Base-by-base conservation (phyloP, 1,284 basidiomycete species). In the Moesziomyces parantarcticus region DNA sequence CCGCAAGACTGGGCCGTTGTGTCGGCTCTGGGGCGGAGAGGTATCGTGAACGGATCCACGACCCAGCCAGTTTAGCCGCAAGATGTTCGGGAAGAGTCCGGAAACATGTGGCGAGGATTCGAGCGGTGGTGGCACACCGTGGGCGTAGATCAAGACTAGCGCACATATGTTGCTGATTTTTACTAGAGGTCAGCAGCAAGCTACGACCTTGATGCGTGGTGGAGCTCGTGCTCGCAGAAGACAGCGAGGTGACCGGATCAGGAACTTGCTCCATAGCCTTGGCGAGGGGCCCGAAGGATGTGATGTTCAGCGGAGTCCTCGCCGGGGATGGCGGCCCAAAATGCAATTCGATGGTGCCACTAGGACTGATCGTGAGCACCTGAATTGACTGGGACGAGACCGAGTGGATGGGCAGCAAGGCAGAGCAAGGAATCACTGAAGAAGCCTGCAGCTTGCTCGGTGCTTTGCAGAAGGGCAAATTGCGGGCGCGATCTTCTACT, bases 401-500 rank as follows among this genome's bases (percentile, higher is more conserved):
- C 29, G 50, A 23, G 13, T 41, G 39, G 2, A 66, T 21, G 5
- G 45, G 56, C 32, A 36, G 13, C 16, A 66, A 22, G 11, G 25
- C 22, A 16, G 55, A 46, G 34, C 53, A 36, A 18, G 50, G 47
- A 18, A 58, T 45, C 5, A 34, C 13, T 5, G 58, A 43, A 41
- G 45, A 29, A 4, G 58, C 58, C 18, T 51, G 51, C 4, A 44
- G 18, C 44, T 62, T 66, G 52, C 18, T 52, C 8, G 68, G 58
- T 20, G 43, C 25, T 53, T 48, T 65, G 54, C 58, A 65, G 49
- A 62, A 65, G 16, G 58, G 63, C 50, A 72, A 29, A 13, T 57
- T 49, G 9, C 65, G 51, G 6, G 48, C 29, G 18, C 22, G 41
- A 10, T 50, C 50, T 13, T 34, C 41, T 2, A 39, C 34, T 13